Conservation (phyloP, 2,329 filamentous ascomycete genomes). For the Fusarium proliferatum region DNA sequence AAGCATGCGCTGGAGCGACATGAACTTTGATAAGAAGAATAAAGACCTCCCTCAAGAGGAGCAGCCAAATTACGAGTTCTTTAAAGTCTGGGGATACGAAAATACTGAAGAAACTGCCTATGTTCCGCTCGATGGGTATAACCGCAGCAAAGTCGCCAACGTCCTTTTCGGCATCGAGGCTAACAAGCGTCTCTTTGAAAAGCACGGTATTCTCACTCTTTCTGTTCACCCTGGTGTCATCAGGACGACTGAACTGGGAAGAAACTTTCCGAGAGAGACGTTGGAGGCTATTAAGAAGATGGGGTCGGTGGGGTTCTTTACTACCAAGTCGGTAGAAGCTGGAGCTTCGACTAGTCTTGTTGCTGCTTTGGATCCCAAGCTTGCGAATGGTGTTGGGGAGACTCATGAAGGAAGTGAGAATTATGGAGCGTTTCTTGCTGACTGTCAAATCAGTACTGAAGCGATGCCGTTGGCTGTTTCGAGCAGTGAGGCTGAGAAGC, state of each 20-base stretch:
- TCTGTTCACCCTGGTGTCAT: conserved; percentile 7
- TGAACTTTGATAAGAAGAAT: conserved; percentile 14
- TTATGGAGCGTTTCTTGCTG: neutral
- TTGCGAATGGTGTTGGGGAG: neutral
- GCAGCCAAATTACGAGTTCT: neutral
- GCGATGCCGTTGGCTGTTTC: conserved; percentile 4
- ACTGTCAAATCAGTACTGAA: neutral
- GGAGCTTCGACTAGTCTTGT: conserved; percentile 17
- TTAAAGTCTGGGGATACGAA: conserved; percentile 11
- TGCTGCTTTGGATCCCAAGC: neutral
- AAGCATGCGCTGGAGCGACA: conserved; percentile 17
- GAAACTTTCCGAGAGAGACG: neutral
- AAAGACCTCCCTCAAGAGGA: conserved; percentile 5
- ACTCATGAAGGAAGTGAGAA: neutral
- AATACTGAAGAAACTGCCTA: neutral
- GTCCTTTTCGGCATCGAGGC: conserved; percentile 5
- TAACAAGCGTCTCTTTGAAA: conserved; percentile 3
- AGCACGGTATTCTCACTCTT: neutral
- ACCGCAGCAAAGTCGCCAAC: conserved; percentile 16
- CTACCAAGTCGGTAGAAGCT: neutral
- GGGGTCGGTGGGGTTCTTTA: neutral
- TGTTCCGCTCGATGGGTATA: neutral
- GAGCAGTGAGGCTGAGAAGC: conserved; percentile 2
- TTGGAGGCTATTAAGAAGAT: neutral
- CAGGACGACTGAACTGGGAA: neutral